A percentile compares a stretch with the other conserved stretches of the same genome.
Conservation (phyloP, 306 rosid genomes). For the Ochetophila trinervis region DNA sequence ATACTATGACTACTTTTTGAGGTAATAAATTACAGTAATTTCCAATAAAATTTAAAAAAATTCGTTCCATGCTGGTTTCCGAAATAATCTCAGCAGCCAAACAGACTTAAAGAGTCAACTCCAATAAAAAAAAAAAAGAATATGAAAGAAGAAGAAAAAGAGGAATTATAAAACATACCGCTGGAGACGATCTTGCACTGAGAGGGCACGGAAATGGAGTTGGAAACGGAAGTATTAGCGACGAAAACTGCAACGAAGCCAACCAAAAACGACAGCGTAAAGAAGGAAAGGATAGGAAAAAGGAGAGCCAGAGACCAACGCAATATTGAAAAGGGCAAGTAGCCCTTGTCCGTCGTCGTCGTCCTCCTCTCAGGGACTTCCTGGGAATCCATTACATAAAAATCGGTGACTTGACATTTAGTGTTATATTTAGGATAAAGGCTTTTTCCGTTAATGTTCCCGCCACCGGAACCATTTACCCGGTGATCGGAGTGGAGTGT, state of each 20-base stretch:
- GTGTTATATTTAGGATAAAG: neutral
- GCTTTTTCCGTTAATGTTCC: slow-evolving; percentile 25
- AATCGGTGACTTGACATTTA: too few species aligned
- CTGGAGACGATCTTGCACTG: slow-evolving; percentile 89
- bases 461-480: slow-evolving; percentile 76
- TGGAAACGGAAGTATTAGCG: slow-evolving; percentile 51
- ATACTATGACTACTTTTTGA: too few species aligned
- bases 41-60: neutral
- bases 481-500: slow-evolving; percentile 55
- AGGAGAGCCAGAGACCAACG: slow-evolving; percentile 48
- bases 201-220: slow-evolving; percentile 63
- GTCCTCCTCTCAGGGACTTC: slow-evolving; percentile 22
- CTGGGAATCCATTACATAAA: slow-evolving; percentile 80
- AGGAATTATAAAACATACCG: too few species aligned
- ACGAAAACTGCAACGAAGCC: slow-evolving; percentile 37
- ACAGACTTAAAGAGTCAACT: neutral
- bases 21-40: neutral
- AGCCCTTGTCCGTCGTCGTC: slow-evolving; percentile 21
- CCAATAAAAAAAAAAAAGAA: neutral
- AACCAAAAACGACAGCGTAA: slow-evolving; percentile 43
- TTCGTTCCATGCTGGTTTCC: neutral
- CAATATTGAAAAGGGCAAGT: slow-evolving; percentile 25
- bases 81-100: slow-evolving; percentile 1
- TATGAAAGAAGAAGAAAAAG: neutral
- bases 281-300: slow-evolving; percentile 39